Conservation (phyloP, 2,329 filamentous ascomycete species). For the Colletotrichum sp. region DNA sequence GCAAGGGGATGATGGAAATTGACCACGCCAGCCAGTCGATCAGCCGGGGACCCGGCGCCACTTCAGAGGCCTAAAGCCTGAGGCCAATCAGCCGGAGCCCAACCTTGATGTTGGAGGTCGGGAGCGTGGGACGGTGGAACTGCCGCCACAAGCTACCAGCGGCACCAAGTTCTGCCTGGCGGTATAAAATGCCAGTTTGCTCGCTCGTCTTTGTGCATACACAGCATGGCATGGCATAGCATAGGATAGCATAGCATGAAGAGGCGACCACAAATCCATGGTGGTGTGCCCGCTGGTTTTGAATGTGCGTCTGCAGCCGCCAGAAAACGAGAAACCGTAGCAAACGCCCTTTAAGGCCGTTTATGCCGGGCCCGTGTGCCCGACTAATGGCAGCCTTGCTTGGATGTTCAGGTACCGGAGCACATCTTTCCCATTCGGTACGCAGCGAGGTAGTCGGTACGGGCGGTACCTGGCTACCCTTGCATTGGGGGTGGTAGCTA, state of each 20-base stretch:
- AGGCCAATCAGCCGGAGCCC: not conserved
- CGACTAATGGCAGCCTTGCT: not conserved
- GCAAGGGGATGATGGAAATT: constrained; percentile 2
- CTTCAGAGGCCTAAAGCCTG: not conserved
- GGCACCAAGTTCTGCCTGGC: not conserved
- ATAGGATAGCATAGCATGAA: not conserved
- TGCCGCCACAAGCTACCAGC: not conserved
- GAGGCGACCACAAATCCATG: not conserved
- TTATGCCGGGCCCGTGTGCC: constrained; percentile 13
- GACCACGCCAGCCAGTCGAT: constrained; percentile 13
- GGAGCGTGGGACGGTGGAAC: not conserved
- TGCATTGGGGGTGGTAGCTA: constrained; percentile 5
- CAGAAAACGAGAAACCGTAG: not conserved
- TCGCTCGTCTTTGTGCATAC: not conserved
- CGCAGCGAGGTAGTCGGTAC: constrained; percentile 8
- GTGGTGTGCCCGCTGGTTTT: not conserved
- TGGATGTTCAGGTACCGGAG: constrained; percentile 14
- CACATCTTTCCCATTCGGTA: constrained; percentile 5
- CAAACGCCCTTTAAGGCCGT: constrained; percentile 1
- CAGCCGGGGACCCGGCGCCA: constrained; percentile 7
- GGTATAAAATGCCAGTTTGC: not conserved
- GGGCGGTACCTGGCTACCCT: constrained; percentile 8
- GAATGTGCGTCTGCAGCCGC: constrained; percentile 3
- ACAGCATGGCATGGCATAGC: not conserved
- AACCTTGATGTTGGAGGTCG: not conserved